A percentile compares a stretch with the other conserved stretches of the same genome.
phyloP scores from a whole-genome alignment of 140 eudicot genomes.

The Flaveria floridana region DNA sequence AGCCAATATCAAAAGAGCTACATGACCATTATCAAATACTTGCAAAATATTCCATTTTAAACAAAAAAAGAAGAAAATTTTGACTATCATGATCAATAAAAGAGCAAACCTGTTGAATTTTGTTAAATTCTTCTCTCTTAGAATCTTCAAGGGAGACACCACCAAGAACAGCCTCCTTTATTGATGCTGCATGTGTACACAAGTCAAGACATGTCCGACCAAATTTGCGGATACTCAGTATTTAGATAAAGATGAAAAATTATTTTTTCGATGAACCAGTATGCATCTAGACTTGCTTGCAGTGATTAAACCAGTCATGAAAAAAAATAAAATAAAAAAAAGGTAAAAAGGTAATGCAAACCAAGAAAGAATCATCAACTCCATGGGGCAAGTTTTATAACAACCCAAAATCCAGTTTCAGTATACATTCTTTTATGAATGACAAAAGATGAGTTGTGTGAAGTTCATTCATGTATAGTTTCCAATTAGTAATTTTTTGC shows the following conservation, averaged over 20 bases:
- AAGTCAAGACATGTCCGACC: slow-evolving; percentile 4
- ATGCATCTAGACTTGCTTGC: slow-evolving; percentile 7
- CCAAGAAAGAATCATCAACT: slow-evolving; percentile 9
- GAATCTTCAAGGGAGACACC: slow-evolving; percentile 96
- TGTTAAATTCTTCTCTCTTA: slow-evolving; percentile 80
- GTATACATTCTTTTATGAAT: neutral
- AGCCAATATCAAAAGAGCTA: neutral
- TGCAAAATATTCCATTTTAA: neutral
- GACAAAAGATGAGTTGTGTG: neutral
- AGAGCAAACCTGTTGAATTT: slow-evolving; percentile 73
- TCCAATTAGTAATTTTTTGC: neutral
- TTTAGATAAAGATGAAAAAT: neutral
- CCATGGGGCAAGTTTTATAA: neutral
- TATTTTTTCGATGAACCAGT: neutral
- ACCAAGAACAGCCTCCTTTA: slow-evolving; percentile 91
- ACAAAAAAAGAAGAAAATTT: neutral
- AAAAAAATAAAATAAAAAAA: neutral
- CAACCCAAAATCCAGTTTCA: slow-evolving; percentile 6
- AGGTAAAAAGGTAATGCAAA: neutral
- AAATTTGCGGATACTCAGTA: slow-evolving; percentile 1
- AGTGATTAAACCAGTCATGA: neutral
- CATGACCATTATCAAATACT: neutral
- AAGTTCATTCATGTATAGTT: neutral
- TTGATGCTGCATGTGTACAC: slow-evolving; percentile 57
- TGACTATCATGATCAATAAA: slow-evolving; percentile 1